Percentiles rank a stretch among this genome's conserved stretches.
Conservation (phyloP, 2,329 filamentous ascomycete species). For the Epichloe bromicola region DNA sequence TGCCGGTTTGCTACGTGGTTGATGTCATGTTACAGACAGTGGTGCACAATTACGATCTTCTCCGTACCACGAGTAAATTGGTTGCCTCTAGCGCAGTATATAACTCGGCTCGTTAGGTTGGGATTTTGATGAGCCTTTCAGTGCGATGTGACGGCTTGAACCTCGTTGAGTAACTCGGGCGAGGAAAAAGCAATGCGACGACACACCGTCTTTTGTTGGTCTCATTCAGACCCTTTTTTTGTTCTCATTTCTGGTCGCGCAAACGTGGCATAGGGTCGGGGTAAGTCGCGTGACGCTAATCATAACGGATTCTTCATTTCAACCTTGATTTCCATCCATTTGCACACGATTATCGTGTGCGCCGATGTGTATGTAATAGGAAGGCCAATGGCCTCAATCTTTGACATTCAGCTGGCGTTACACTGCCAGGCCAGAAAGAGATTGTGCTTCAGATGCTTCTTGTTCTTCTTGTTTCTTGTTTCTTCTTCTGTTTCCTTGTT, state of each 20-base stretch:
- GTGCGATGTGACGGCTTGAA: neutral
- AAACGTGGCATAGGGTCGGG: no score
- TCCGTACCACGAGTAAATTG: neutral
- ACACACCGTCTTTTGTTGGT: neutral
- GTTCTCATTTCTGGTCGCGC: neutral
- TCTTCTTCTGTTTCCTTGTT: no score
- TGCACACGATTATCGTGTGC: neutral
- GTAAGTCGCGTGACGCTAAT: no score
- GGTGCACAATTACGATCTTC: no score
- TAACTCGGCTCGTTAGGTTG: neutral
- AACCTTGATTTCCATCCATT: neutral
- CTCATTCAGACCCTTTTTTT: neutral
- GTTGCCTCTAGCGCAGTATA: neutral
- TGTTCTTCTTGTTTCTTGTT: no score
- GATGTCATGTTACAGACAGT: no score
- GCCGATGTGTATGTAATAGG: neutral
- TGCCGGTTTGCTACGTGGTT: no score
- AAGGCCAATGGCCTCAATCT: neutral
- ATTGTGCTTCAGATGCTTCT: neutral
- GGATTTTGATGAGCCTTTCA: neutral
- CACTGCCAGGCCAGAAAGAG: neutral
- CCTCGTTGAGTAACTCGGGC: neutral
- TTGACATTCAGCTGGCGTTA: neutral
- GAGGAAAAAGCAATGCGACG: neutral
- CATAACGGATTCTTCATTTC: no score